Percentiles rank a stretch among this genome's conserved stretches.
Evolutionary conservation across 2,329 filamentous ascomycete genomes (phyloP).

Genomic region (Madurella mycetomatis): DNA sequence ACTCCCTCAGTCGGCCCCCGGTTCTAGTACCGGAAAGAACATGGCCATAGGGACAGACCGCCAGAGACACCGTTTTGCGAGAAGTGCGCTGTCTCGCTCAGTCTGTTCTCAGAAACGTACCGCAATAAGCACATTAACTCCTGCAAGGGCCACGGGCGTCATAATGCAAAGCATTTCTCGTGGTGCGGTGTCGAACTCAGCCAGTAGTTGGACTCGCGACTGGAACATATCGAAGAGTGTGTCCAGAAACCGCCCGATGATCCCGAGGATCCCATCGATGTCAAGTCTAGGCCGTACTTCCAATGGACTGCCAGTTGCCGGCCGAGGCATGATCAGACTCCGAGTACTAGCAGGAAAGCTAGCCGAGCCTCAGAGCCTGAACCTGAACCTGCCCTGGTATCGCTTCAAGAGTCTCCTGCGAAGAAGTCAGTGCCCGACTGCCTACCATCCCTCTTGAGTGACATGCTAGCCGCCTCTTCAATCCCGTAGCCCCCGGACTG

Average conservation of each 20-base stretch:
- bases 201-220: background rate
- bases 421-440: background rate
- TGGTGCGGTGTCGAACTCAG: slow-evolving; percentile 14
- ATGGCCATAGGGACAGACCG: background rate
- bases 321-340: background rate
- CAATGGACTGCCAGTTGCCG: background rate
- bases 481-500: background rate
- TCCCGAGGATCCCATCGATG: slow-evolving; percentile 6
- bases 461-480: background rate
- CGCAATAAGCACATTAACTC: slow-evolving; percentile 6
- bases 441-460: background rate
- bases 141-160: slow-evolving; percentile 10
- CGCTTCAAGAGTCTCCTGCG: background rate
- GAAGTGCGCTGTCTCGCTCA: slow-evolving; percentile 11
- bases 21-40: background rate
- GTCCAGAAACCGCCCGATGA: background rate
- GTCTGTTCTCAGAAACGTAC: slow-evolving; percentile 8
- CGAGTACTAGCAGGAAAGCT: too few species aligned
- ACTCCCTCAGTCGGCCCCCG: background rate
- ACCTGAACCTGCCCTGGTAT: background rate
- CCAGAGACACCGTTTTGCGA: slow-evolving; percentile 11
- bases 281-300: background rate
- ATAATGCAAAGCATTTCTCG: slow-evolving; percentile 13
- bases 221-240: background rate
- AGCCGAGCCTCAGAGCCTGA: too few species aligned